Evolutionary conservation across 495 filamentous ascomycete species (phyloP).

Genomic region (Daldinia decipiens): DNA sequence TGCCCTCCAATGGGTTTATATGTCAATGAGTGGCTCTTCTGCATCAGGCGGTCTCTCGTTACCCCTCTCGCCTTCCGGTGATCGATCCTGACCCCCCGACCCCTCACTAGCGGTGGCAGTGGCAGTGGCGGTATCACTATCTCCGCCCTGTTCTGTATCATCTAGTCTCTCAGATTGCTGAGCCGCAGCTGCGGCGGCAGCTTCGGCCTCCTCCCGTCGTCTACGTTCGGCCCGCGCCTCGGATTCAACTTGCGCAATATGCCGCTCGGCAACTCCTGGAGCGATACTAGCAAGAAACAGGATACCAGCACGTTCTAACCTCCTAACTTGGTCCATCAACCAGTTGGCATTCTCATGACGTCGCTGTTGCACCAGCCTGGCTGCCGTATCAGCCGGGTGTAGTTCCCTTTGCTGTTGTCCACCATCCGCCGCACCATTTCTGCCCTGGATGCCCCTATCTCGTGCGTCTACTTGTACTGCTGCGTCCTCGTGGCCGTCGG

Average conservation of each 20-base stretch:
- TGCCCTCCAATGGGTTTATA: constrained; percentile 2
- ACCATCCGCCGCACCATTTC: constrained; percentile 27
- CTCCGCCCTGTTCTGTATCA: constrained; percentile 16
- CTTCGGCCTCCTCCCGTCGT: constrained; percentile 59
- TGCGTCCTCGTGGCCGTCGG: constrained; percentile 41
- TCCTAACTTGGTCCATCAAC: constrained; percentile 66
- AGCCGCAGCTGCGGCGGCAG: constrained; percentile 43
- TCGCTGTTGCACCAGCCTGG: constrained; percentile 63
- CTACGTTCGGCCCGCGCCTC: constrained; percentile 66
- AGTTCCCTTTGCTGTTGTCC: constrained; percentile 45
- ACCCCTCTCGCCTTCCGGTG: constrained; percentile 5
- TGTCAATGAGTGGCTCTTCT: constrained; percentile 22
- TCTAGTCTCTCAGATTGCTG: constrained; percentile 16
- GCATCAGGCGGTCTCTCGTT: constrained; percentile 16
- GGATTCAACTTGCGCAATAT: constrained; percentile 75
- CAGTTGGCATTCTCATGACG: constrained; percentile 60
- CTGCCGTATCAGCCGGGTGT: constrained; percentile 64
- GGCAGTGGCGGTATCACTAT: neutral
- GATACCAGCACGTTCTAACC: constrained; percentile 77
- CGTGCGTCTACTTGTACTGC: constrained; percentile 43
- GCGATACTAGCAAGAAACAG: constrained; percentile 86
- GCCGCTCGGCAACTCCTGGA: constrained; percentile 84
- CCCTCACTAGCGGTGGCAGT: neutral
- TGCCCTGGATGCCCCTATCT: constrained; percentile 25
- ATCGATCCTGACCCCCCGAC: constrained; percentile 3